phyloP scores from a whole-genome alignment of 768 basidiomycete species.

The Mycena floridula region DNA sequence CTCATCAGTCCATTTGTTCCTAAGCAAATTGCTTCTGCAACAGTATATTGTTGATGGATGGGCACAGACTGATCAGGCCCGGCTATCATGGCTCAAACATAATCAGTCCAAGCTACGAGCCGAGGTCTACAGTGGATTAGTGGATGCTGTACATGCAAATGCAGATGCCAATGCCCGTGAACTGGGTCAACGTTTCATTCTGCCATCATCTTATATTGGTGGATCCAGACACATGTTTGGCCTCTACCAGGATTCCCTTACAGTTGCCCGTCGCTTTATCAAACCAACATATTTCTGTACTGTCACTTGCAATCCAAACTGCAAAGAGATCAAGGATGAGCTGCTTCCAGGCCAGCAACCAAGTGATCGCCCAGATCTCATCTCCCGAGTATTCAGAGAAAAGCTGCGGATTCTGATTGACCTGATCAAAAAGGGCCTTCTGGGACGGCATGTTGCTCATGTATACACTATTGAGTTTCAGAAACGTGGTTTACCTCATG shows the following conservation, averaged over 20 bases:
- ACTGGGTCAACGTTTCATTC: constrained; percentile 24
- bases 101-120: constrained; percentile 28
- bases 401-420: constrained; percentile 34
- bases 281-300: constrained; percentile 39
- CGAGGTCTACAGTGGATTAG: constrained; percentile 25
- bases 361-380: constrained; percentile 42
- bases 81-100: constrained; percentile 21
- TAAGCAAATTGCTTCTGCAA: constrained; percentile 28
- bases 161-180: constrained; percentile 18
- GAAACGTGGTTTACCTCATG: constrained; percentile 44
- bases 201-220: constrained; percentile 27
- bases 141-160: constrained; percentile 17
- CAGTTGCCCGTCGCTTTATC: constrained; percentile 28
- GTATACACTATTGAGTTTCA: constrained; percentile 22
- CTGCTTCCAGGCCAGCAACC: constrained; percentile 32
- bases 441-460: constrained; percentile 34
- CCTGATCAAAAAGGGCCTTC: constrained; percentile 31
- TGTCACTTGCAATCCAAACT: constrained; percentile 7
- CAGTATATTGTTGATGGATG: constrained; percentile 34
- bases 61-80: constrained; percentile 17
- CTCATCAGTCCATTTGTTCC: constrained; percentile 21
- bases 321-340: constrained; percentile 10
- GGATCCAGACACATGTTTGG: constrained; percentile 33
- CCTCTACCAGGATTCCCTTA: constrained; percentile 36
- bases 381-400: constrained; percentile 37